Percentiles rank a stretch among this genome's conserved stretches.
phyloP scores from a whole-genome alignment of 1,284 basidiomycete species.

The Veloboletus limbatus region DNA sequence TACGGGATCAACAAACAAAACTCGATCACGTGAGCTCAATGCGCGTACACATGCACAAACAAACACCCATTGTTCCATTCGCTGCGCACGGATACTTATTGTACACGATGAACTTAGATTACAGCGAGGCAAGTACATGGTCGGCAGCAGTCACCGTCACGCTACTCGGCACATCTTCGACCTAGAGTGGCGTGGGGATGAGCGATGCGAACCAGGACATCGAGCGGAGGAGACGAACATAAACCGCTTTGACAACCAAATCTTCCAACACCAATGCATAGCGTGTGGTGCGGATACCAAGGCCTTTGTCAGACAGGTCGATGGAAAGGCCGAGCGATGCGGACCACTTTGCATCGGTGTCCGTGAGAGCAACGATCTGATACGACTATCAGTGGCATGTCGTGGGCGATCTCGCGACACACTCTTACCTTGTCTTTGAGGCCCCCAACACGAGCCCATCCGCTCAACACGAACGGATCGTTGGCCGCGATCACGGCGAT shows the following conservation, averaged over 20 bases:
- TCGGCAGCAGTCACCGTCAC: slow-evolving; percentile 68
- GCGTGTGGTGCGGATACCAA: slow-evolving; percentile 67
- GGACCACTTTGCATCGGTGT: slow-evolving; percentile 65
- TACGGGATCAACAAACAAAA: slow-evolving; percentile 35
- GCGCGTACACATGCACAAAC: slow-evolving; percentile 33
- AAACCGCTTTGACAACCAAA: slow-evolving; percentile 63
- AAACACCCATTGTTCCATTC: slow-evolving; percentile 13
- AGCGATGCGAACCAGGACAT: neutral
- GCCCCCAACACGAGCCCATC: slow-evolving; percentile 68
- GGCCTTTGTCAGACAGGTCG: slow-evolving; percentile 53
- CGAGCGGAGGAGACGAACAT: slow-evolving; percentile 38
- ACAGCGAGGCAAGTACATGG: slow-evolving; percentile 57
- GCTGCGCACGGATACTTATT: slow-evolving; percentile 14
- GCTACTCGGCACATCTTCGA: slow-evolving; percentile 43
- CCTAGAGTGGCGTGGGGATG: slow-evolving; percentile 33
- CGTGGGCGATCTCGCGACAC: neutral
- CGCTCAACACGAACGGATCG: slow-evolving; percentile 77
- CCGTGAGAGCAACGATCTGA: slow-evolving; percentile 66
- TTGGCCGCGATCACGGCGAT: slow-evolving; percentile 70
- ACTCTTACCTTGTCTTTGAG: slow-evolving; percentile 69
- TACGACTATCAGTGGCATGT: neutral
- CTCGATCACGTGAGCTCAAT: slow-evolving; percentile 28
- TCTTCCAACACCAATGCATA: slow-evolving; percentile 74
- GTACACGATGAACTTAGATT: slow-evolving; percentile 3
- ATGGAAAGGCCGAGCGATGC: slow-evolving; percentile 56